Evolutionary conservation across 768 basidiomycete species (phyloP).

Genomic region (Xerocomellus intermedius): DNA sequence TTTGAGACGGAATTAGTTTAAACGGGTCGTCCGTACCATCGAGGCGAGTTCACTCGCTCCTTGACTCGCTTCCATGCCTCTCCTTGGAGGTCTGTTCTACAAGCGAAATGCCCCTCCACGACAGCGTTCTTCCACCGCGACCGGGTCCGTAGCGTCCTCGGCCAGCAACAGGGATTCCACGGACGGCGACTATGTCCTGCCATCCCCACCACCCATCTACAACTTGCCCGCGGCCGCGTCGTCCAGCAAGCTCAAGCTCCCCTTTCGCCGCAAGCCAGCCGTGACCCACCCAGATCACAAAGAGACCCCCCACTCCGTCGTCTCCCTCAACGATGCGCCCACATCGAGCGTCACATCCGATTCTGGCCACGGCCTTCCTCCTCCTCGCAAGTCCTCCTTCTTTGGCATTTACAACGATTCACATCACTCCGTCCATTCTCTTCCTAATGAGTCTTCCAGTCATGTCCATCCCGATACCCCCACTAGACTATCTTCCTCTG

Average conservation of each 20-base stretch:
- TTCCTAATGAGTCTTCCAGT: slow-evolving; percentile 44
- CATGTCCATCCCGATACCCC: slow-evolving; percentile 20
- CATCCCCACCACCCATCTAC: slow-evolving; percentile 17
- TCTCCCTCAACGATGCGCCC: slow-evolving; percentile 29
- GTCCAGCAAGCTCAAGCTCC: slow-evolving; percentile 45
- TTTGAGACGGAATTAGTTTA: neutral
- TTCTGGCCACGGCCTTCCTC: slow-evolving; percentile 43
- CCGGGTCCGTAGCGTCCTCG: slow-evolving; percentile 16
- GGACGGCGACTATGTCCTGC: slow-evolving; percentile 35
- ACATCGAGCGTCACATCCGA: slow-evolving; percentile 44
- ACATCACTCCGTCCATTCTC: slow-evolving; percentile 56
- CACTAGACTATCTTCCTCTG: slow-evolving; percentile 12
- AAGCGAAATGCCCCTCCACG: slow-evolving; percentile 14
- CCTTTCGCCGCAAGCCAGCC: slow-evolving; percentile 40
- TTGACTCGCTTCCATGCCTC: slow-evolving; percentile 22
- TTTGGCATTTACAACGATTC: slow-evolving; percentile 57
- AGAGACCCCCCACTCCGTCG: neutral
- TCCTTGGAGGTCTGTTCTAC: slow-evolving; percentile 30
- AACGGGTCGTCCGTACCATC: neutral
- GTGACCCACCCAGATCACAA: slow-evolving; percentile 11
- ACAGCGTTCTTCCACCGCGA: neutral
- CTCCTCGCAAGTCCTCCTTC: slow-evolving; percentile 61
- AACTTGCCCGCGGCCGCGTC: slow-evolving; percentile 29
- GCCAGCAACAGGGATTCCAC: slow-evolving; percentile 17
- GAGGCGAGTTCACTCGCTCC: neutral